phyloP scores from a whole-genome alignment of 352 stramenopile genomes.

The Pythium plurisporium region DNA sequence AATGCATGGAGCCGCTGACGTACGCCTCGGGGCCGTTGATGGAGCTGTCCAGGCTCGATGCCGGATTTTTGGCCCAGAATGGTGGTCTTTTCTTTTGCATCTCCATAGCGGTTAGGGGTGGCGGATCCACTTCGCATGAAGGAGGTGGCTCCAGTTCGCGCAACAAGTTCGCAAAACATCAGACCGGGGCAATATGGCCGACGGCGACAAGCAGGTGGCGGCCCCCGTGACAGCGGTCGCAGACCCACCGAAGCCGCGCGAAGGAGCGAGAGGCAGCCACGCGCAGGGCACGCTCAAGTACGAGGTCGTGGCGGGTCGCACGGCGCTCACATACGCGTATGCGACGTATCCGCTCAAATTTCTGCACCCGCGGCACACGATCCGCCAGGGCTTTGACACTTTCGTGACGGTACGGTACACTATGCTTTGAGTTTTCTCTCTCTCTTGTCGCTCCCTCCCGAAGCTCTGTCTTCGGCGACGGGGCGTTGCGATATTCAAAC shows the following conservation, averaged over 20 bases:
- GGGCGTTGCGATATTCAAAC: too few relatives aligned
- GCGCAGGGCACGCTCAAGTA: constrained; percentile 57
- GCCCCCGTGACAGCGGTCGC: neutral
- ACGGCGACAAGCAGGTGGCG: neutral
- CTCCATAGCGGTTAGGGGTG: constrained; percentile 11
- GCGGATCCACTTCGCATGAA: constrained; percentile 14
- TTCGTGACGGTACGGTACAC: constrained; percentile 59
- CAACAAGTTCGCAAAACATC: neutral
- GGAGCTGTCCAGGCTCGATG: neutral
- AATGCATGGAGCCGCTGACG: neutral
- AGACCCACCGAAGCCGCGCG: constrained; percentile 1
- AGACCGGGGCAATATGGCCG: neutral
- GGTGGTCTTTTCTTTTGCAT: neutral
- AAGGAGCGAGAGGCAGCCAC: constrained; percentile 7
- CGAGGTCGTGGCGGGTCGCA: constrained; percentile 58
- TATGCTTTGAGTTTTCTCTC: neutral
- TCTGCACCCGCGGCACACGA: constrained; percentile 60
- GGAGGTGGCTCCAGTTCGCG: neutral
- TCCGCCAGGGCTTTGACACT: constrained; percentile 61
- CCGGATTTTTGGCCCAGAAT: neutral
- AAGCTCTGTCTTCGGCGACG: constrained; percentile 2
- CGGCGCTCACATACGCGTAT: constrained; percentile 65
- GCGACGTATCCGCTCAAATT: constrained; percentile 87
- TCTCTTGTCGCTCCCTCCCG: neutral
- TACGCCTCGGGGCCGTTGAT: neutral